phyloP scores from a whole-genome alignment of 441 rosid genomes.

The Erodium trifolium region DNA sequence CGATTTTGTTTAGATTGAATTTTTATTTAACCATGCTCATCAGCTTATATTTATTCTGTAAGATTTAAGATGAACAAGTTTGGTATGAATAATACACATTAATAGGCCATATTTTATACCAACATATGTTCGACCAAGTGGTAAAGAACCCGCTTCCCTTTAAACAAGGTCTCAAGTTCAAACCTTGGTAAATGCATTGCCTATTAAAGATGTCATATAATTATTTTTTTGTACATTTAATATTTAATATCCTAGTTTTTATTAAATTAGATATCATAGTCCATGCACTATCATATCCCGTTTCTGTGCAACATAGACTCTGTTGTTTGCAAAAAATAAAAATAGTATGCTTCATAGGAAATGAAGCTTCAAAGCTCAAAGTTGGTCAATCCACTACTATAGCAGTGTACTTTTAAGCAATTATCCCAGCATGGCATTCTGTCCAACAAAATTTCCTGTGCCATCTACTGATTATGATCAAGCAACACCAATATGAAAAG shows the following conservation, averaged over 20 bases:
- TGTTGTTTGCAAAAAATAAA: neutral
- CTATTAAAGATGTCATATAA: neutral
- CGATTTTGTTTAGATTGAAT: neutral
- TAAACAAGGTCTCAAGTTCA: neutral
- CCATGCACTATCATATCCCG: neutral
- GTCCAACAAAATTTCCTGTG: neutral
- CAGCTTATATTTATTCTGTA: too few species aligned
- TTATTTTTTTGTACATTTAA: too few species aligned
- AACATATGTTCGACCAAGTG: neutral
- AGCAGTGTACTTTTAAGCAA: neutral
- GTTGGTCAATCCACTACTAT: neutral
- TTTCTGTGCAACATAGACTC: constrained; percentile 1
- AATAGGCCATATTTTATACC: neutral
- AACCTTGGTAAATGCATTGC: neutral
- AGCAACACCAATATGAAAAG: neutral
- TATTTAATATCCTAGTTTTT: too few species aligned
- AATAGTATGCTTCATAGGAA: neutral
- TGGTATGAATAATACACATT: too few species aligned
- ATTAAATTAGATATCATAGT: neutral
- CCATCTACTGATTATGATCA: too few species aligned
- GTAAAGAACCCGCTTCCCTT: neutral
- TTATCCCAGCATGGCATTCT: neutral
- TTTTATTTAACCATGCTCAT: neutral
- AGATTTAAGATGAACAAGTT: too few species aligned
- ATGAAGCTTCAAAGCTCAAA: neutral